Conservation (phyloP, 306 rosid species). For the Cicer pinnatifidum region DNA sequence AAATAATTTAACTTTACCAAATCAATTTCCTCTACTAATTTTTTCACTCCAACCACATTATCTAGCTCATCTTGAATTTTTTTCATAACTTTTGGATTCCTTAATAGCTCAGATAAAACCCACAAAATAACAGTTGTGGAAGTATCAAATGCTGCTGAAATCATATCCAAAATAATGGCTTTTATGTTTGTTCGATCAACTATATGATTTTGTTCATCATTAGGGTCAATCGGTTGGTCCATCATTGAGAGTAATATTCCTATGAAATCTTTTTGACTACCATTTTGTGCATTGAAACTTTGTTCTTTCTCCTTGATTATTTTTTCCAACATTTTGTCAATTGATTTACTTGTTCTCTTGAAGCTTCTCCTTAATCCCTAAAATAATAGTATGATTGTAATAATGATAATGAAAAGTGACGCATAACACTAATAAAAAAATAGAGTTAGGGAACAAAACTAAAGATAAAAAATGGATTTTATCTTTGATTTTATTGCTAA, state of each 20-base stretch:
- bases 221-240: constrained; percentile 40
- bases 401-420: no score
- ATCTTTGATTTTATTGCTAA: no score
- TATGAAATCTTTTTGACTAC: constrained; percentile 11
- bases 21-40: constrained; percentile 49
- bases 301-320: constrained; percentile 33
- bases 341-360: no score
- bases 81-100: constrained; percentile 44
- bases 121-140: constrained; percentile 32
- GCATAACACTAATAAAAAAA: no score
- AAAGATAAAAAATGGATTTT: no score
- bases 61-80: constrained; percentile 45
- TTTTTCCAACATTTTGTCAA: constrained; percentile 32
- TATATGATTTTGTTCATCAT: constrained; percentile 1
- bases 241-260: constrained; percentile 37
- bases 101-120: constrained; percentile 49
- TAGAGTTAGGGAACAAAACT: no score
- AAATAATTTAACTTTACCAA: constrained; percentile 44
- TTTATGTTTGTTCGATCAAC: constrained; percentile 40
- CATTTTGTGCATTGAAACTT: no score
- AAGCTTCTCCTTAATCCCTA: no score
- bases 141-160: constrained; percentile 38
- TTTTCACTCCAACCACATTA: constrained; percentile 41
- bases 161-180: constrained; percentile 50
- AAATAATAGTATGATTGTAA: no score